Base-by-base conservation (phyloP, 2,329 filamentous ascomycete species). In the Colletotrichum magnum region DNA sequence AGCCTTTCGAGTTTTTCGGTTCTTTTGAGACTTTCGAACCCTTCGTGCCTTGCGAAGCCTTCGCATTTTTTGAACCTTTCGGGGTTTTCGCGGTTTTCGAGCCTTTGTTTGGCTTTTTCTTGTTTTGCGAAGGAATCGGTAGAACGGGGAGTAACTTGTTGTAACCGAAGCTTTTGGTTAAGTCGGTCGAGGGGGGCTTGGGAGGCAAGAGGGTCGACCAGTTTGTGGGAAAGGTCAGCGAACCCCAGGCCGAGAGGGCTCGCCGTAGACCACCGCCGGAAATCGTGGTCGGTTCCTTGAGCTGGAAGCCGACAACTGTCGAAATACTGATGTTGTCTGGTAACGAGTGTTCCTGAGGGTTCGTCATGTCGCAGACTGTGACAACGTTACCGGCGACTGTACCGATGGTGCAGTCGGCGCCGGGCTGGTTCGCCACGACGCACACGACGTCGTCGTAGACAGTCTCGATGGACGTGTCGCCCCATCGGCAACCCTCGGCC, bases 401-500 rank as follows among this genome's bases (percentile, higher is more conserved):
- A 7, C 32, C 54, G 39, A 69, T 60, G n/a, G 50, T 28, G n/a
- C 66, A 69, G 18, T 4, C 16, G n/a, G 45, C 36, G 12, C 43
- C 41, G 5, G 5, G 21, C 18, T 48, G 36, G 32, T 50, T 59
- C 6, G 24, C 21, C 2, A 69, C 18, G 24, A 67, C 32, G 26
- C 66, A 69, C 6, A 69, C 56, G 12, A 69, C 28, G 16, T 67
- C 57, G 28, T 66, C 56, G 24, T 59, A 69, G 18, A 66, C 66
- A 6, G 61, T 69, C 7, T 60, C 51, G 18, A 69, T 6, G 4
- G 21, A 45, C 1, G 6, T 43, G 15, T 69, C 24, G 28, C 63
- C 61, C 50, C 28, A 28, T 13, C 7, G 48, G 26, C 50, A 51
- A 12, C 61, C 66, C 12, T 65, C 57, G 2, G 45, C 18, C 6